These are phyloP conservation scores for Umbellularia californica DNA, from an alignment of 164 flowering plant genomes.

Conservation along the genomic window DNA sequence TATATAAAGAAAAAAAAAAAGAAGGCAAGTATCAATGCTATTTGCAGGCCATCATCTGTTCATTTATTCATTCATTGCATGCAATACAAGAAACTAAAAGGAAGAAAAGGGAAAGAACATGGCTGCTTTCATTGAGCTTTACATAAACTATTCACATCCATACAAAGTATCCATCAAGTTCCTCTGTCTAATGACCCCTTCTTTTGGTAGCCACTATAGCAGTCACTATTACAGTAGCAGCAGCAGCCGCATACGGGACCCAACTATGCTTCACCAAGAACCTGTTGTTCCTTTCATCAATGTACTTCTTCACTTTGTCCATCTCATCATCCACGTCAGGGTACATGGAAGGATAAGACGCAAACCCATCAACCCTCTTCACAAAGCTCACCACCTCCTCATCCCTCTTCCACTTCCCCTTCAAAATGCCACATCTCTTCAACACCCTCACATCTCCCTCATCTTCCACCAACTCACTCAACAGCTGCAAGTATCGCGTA, in stretches of 20 bases:
- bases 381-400: slow-evolving; percentile 1
- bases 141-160: too few species aligned
- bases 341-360: slow-evolving; percentile 3
- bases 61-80: too few species aligned
- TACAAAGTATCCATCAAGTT: too few species aligned
- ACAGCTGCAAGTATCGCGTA: not conserved
- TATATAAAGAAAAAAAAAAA: too few species aligned
- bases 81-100: too few species aligned
- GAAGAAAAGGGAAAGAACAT: too few species aligned
- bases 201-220: not conserved
- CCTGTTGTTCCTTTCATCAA: not conserved
- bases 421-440: slow-evolving; percentile 1
- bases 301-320: slow-evolving; percentile 1
- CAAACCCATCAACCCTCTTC: not conserved
- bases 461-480: not conserved
- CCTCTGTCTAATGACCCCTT: not conserved
- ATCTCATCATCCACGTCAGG: slow-evolving; percentile 4
- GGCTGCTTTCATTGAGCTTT: too few species aligned
- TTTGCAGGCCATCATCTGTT: too few species aligned
- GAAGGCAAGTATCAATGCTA: too few species aligned
- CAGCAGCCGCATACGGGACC: slow-evolving; percentile 2
- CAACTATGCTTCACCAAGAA: slow-evolving; percentile 3
- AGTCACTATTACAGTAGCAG: not conserved
- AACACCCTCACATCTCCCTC: slow-evolving; percentile 1
- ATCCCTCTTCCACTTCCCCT: slow-evolving; percentile 3